These are phyloP conservation scores for Eucalyptus marginata DNA, from an alignment of 345 rosid species.

Conservation along the genomic window DNA sequence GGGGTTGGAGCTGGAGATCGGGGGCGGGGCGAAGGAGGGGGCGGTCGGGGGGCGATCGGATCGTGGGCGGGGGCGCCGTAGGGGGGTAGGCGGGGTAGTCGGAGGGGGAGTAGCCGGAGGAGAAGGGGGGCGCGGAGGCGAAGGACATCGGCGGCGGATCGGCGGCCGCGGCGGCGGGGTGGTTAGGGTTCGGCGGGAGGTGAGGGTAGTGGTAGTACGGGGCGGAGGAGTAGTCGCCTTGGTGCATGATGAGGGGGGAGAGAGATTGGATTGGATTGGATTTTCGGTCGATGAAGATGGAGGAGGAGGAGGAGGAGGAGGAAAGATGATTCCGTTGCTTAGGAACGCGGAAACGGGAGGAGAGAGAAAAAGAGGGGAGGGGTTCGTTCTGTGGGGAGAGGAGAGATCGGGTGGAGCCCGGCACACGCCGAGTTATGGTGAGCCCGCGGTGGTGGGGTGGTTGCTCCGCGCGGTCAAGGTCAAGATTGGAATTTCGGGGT, in stretches of 20 bases:
- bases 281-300: background rate
- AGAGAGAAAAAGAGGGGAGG: background rate
- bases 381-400: background rate
- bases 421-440: background rate
- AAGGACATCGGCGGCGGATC: slow-evolving; percentile 7
- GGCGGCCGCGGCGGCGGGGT: background rate
- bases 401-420: background rate
- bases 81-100: slow-evolving; percentile 43
- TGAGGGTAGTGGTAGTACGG: slow-evolving; percentile 41
- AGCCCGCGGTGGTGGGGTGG: background rate
- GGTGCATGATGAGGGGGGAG: slow-evolving; percentile 29
- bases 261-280: background rate
- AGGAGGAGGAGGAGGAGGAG: background rate
- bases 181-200: slow-evolving; percentile 17
- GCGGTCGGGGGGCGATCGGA: slow-evolving; percentile 54
- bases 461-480: background rate
- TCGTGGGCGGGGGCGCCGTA: slow-evolving; percentile 43
- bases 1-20: slow-evolving; percentile 8
- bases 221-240: slow-evolving; percentile 62
- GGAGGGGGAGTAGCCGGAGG: slow-evolving; percentile 27
- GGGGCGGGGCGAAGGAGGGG: slow-evolving; percentile 39
- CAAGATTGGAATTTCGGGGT: background rate
- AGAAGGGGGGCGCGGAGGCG: slow-evolving; percentile 88
- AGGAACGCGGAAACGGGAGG: background rate
- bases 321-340: background rate